A percentile compares a stretch with the other conserved stretches of the same genome.
phyloP scores from a whole-genome alignment of 2,329 filamentous ascomycete genomes.

The Trichoderma afroharzianum region DNA sequence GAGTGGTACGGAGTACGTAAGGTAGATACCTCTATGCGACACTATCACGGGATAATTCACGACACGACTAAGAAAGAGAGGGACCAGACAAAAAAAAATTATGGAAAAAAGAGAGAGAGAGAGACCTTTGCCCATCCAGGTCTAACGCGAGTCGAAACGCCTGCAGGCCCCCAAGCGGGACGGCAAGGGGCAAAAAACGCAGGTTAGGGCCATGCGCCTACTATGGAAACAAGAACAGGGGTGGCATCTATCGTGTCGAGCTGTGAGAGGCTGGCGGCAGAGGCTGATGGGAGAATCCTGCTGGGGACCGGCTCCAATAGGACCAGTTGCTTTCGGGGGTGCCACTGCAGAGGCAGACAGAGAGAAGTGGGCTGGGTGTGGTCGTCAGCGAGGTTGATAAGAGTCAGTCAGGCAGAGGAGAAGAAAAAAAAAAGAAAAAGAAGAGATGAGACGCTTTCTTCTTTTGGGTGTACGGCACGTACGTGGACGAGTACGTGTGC shows the following conservation, averaged over 20 bases:
- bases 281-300: slow-evolving; percentile 22
- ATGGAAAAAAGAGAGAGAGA: not conserved
- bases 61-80: not conserved
- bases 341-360: not conserved
- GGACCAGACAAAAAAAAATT: not conserved
- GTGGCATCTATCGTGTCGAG: slow-evolving; percentile 29
- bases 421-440: not conserved
- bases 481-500: not conserved
- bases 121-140: not conserved
- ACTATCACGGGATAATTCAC: not conserved
- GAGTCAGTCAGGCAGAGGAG: not conserved
- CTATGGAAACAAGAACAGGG: slow-evolving; percentile 10
- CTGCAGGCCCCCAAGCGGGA: slow-evolving; percentile 8
- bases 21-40: not conserved
- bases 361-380: not conserved
- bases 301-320: slow-evolving; percentile 14
- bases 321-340: not conserved
- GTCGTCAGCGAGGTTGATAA: slow-evolving; percentile 4
- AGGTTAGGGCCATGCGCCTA: slow-evolving; percentile 8
- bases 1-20: not conserved
- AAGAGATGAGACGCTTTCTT: not conserved
- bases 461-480: not conserved
- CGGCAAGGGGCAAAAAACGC: slow-evolving; percentile 6
- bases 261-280: slow-evolving; percentile 31
- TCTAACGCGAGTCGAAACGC: not conserved